Evolutionary conservation across 2,329 filamentous ascomycete genomes (phyloP), one percentile per base, ranked within the genome.

Genomic region (Rhynchosporium agropyri): DNA sequence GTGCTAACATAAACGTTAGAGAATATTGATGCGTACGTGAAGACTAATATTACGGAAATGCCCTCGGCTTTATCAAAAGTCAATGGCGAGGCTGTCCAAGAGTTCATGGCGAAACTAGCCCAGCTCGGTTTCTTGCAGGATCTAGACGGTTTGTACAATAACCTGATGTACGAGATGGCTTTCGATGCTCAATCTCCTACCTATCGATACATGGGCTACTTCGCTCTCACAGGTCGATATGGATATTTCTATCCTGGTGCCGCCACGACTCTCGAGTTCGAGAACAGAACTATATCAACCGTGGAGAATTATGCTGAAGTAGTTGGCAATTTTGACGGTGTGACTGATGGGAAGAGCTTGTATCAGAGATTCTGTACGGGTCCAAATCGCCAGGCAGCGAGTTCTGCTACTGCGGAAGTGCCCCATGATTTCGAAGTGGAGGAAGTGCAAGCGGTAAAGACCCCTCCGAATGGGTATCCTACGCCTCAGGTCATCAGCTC

Each of bases 21-120:
- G 33, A 68, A 63, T 29, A 38, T 40, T 12, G 45, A 63, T 43
- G n/a, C 58, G 29, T 63, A 54, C 28, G 33, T 53, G n/a, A 56
- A 53, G 57, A 36, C 58, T n/a, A 69, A 68, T 42, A 66, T 68
- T 71, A 75, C 57, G 78, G 78, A 64, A 65, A 74, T 6, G 74
- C 76, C 42, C 78, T 82, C 81, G 1, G 76, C 81, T 1, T 76
- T 88, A 28, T 72, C 74, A 1, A 75, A 79, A 64, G 85, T 88
- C 70, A 83, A 88, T 68, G 84, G 81, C 20, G 71, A 79, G 55
- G 77, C 84, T 46, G 81, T 79, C 3, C 77, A 77, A 4, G 74
- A 76, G 0, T 82, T 78, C 60, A 73, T 86, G 38, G 74, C 80
- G 43, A 75, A 80, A 1, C 77, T 78, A 70, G 78, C 75, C 67